Percentiles rank a stretch among this genome's conserved stretches.
phyloP scores from a whole-genome alignment of 164 flowering plant genomes.

The Kingdonia uniflora region DNA sequence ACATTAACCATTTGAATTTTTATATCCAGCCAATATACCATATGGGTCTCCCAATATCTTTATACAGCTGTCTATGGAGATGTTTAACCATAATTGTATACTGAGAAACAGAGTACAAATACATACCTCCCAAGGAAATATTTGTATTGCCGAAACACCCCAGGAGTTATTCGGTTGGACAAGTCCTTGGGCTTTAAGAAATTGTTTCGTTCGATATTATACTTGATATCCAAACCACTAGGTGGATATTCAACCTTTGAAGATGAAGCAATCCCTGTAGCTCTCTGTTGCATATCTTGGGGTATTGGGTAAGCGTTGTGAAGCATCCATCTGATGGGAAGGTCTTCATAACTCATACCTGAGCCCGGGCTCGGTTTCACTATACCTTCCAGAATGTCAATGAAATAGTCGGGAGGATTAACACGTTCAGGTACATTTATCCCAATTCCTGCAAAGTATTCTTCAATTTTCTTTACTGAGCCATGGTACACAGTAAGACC shows the following conservation, averaged over 20 bases:
- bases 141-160: slow-evolving; percentile 51
- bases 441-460: slow-evolving; percentile 76
- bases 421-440: slow-evolving; percentile 85
- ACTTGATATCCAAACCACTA: slow-evolving; percentile 46
- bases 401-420: slow-evolving; percentile 91
- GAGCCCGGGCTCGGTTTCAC: slow-evolving; percentile 41
- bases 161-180: slow-evolving; percentile 60
- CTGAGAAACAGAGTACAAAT: no score
- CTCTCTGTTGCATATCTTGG: slow-evolving; percentile 56
- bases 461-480: slow-evolving; percentile 88
- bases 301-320: slow-evolving; percentile 88
- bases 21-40: no score
- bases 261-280: slow-evolving; percentile 30
- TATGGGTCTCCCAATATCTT: no score
- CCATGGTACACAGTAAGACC: slow-evolving; percentile 92
- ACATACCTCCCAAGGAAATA: slow-evolving; percentile 80
- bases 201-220: slow-evolving; percentile 40
- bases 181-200: slow-evolving; percentile 47
- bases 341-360: slow-evolving; percentile 46
- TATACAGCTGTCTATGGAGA: no score
- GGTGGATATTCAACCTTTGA: slow-evolving; percentile 18
- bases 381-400: slow-evolving; percentile 92
- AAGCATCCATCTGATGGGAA: slow-evolving; percentile 95
- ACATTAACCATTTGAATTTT: no score
- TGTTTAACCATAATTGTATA: no score